Base-by-base conservation (phyloP, 768 basidiomycete genomes). In the Chalciporus sphaerocephalus region DNA sequence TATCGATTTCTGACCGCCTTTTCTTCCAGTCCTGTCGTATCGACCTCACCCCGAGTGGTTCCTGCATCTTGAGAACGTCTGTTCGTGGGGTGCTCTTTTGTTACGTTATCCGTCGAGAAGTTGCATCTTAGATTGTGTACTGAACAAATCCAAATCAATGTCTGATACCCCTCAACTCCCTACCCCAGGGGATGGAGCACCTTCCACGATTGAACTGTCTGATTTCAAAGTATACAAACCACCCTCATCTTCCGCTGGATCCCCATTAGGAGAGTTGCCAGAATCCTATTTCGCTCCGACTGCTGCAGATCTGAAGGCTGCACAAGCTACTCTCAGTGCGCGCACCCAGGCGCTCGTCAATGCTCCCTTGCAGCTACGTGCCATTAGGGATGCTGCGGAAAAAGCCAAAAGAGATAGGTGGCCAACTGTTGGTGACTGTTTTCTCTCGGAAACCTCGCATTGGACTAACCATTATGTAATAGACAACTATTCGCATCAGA, bases 401-500 rank as follows among this genome's bases (percentile, higher is more conserved):
- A 80, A 76, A 60, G 68, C 71, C 22, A 86, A 79, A 59, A 71
- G 64, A 38, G 79, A 82, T 40, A 74, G 80, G 55, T 92, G 85
- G 82, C 90, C 90, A 8, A 77, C 74, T 46, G 89, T 91, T 50
- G 52, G 56, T 48, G 8, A 38, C 22, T 12, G 32, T 25, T 18
- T 0, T 28, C 39, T 6, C 28, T 12, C 15, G 20, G 36, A 13
- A 17, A 15, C 4, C 45, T 4, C 39, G 35, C n/a, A n/a, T 30
- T 4, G n/a, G 39, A 23, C 53, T 57, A 36, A 69, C 35, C 23
- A 38, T 25, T 40, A 32, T 27, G 12, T 54, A 15, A 32, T n/a
- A 93, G 89, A 90, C 89, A 2, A 86, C 75, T 3, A 87, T 95
- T 54, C 80, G 92, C 16, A 66, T 95, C 53, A 79, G 78, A 56